Evolutionary conservation across 2,329 filamentous ascomycete species (phyloP).

Genomic region (Lecanicillium sp.): DNA sequence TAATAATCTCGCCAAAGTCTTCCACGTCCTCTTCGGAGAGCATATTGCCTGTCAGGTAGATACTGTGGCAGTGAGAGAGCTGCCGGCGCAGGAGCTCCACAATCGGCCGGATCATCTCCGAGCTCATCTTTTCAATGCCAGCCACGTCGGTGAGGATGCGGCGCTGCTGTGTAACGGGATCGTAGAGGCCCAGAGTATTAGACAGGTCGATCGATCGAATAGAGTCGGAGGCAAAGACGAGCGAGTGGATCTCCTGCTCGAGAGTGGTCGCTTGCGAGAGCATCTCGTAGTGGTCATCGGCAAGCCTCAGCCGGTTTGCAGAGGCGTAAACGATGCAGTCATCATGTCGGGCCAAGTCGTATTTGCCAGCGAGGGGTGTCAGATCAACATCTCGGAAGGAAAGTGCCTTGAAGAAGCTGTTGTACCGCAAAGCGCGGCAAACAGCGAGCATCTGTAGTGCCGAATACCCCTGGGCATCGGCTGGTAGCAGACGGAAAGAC

Average conservation of each 20-base stretch:
- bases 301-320: slow-evolving; percentile 41
- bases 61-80: slow-evolving; percentile 40
- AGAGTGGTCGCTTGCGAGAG: slow-evolving; percentile 42
- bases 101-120: slow-evolving; percentile 40
- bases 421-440: slow-evolving; percentile 48
- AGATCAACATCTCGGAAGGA: slow-evolving; percentile 47
- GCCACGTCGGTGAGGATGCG: slow-evolving; percentile 15
- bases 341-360: slow-evolving; percentile 36
- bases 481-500: slow-evolving; percentile 44
- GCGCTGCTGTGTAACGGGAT: slow-evolving; percentile 13
- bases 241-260: slow-evolving; percentile 48
- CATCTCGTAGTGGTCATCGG: slow-evolving; percentile 38
- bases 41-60: slow-evolving; percentile 42
- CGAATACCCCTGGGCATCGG: slow-evolving; percentile 32
- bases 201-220: slow-evolving; percentile 47
- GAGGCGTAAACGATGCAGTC: slow-evolving; percentile 44
- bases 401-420: slow-evolving; percentile 52
- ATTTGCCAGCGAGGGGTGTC: slow-evolving; percentile 26
- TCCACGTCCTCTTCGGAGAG: slow-evolving; percentile 39
- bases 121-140: slow-evolving; percentile 18
- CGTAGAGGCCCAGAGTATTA: slow-evolving; percentile 28
- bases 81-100: slow-evolving; percentile 40
- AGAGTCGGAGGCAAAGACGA: slow-evolving; percentile 48
- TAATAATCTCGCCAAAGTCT: slow-evolving; percentile 36
- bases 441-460: slow-evolving; percentile 48